phyloP scores from a whole-genome alignment of 352 stramenopile species.

The Phytophthora lateralis region DNA sequence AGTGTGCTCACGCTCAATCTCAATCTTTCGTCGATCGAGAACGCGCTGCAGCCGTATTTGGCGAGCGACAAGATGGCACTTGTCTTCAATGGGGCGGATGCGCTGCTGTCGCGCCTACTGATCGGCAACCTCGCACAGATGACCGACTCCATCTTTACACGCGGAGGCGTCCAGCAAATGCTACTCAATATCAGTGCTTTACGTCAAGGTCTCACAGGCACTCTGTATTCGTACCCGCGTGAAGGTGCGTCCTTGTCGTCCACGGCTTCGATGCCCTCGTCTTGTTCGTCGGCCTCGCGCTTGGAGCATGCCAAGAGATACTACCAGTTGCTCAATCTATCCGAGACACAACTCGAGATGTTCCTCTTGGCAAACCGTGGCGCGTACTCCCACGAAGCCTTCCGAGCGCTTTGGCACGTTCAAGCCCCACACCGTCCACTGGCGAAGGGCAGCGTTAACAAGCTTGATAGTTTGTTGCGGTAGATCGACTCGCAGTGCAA shows the following conservation, averaged over 20 bases:
- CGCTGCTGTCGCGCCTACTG: constrained; percentile 61
- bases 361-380: constrained; percentile 79
- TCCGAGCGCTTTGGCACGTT: constrained; percentile 78
- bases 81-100: constrained; percentile 74
- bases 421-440: constrained; percentile 77
- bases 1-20: constrained; percentile 76
- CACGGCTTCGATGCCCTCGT: constrained; percentile 23
- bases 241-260: constrained; percentile 35
- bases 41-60: constrained; percentile 74
- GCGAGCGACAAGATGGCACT: constrained; percentile 78
- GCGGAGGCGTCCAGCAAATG: constrained; percentile 81
- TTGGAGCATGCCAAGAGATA: constrained; percentile 85
- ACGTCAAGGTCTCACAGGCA: constrained; percentile 75
- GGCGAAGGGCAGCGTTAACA: constrained; percentile 79
- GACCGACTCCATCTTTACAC: constrained; percentile 61
- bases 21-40: constrained; percentile 77
- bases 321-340: constrained; percentile 73
- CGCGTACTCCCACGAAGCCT: constrained; percentile 60
- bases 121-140: constrained; percentile 76
- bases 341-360: constrained; percentile 79
- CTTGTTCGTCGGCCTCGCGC: constrained; percentile 43
- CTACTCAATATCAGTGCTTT: constrained; percentile 76
- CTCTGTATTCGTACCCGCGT: constrained; percentile 76
- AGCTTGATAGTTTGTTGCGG: constrained; percentile 80
- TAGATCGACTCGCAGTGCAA: constrained; percentile 26